phyloP scores from a whole-genome alignment of 768 basidiomycete species.

The Pisolithus albus region DNA sequence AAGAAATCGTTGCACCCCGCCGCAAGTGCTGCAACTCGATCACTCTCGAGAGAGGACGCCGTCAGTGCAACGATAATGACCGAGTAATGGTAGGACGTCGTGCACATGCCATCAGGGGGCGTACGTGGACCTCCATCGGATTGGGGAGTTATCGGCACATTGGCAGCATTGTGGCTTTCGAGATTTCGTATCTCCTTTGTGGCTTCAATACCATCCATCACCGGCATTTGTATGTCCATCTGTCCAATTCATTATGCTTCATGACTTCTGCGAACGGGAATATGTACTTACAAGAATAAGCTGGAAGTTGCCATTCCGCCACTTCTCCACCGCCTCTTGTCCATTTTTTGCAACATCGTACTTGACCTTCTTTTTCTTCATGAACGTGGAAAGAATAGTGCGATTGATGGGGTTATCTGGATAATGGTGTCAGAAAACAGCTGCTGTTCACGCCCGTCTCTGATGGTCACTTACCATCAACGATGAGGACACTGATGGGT shows the following conservation, averaged over 20 bases:
- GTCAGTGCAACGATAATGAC: constrained; percentile 99
- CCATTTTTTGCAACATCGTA: constrained; percentile 94
- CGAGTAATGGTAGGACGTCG: constrained; percentile 75
- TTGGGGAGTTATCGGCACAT: constrained; percentile 62
- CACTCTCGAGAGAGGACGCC: constrained; percentile 89
- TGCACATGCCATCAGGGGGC: constrained; percentile 50
- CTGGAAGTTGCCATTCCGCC: constrained; percentile 89
- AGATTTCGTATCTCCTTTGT: constrained; percentile 91
- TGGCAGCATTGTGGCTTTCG: constrained; percentile 64
- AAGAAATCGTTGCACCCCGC: constrained; percentile 99
- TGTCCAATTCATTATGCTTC: constrained; percentile 28
- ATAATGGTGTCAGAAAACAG: constrained; percentile 8
- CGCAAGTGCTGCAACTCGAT: constrained; percentile 94
- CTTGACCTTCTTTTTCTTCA: constrained; percentile 93
- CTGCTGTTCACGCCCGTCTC: background rate
- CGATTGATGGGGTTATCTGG: constrained; percentile 98
- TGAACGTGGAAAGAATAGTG: constrained; percentile 93
- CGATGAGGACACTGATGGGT: constrained; percentile 95
- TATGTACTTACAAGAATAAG: constrained; percentile 73
- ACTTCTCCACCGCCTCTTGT: constrained; percentile 91
- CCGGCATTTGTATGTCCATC: constrained; percentile 99
- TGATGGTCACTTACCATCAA: constrained; percentile 66
- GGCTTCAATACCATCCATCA: constrained; percentile 97
- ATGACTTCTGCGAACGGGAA: background rate
- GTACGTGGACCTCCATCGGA: constrained; percentile 42